phyloP scores from a whole-genome alignment of 2,329 filamentous ascomycete genomes.

The Periconia sp. region DNA sequence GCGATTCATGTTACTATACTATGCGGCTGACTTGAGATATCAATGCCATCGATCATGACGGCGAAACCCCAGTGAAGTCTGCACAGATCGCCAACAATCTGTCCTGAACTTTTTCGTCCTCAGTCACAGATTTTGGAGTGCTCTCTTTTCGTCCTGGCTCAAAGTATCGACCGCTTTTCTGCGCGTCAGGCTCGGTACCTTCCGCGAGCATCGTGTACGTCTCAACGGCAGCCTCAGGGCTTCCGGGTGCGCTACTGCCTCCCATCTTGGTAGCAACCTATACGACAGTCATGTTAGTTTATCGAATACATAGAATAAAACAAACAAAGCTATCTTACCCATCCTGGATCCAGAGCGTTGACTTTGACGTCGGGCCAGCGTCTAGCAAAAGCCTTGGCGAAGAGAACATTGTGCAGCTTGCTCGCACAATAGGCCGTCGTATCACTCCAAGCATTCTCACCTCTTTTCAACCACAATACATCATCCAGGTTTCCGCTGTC shows the following conservation, averaged over 20 bases:
- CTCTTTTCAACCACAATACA: conserved; percentile 42
- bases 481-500: conserved; percentile 50
- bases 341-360: conserved; percentile 56
- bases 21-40: background rate
- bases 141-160: conserved; percentile 29
- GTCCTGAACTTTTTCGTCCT: conserved; percentile 49
- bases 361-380: conserved; percentile 49
- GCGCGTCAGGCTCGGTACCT: conserved; percentile 34
- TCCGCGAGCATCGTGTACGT: conserved; percentile 54
- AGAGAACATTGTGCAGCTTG: conserved; percentile 59
- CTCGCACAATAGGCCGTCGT: conserved; percentile 54
- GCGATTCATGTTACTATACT: background rate
- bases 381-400: conserved; percentile 57
- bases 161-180: conserved; percentile 46
- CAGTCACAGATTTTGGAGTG: conserved; percentile 26
- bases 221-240: conserved; percentile 50
- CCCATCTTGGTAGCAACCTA: conserved; percentile 56
- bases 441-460: conserved; percentile 36
- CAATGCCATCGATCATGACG: conserved; percentile 17
- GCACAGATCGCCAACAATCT: conserved; percentile 45
- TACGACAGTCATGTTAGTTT: background rate
- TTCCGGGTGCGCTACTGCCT: conserved; percentile 50
- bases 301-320: background rate
- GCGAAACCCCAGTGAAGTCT: conserved; percentile 37
- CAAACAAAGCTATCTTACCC: conserved; percentile 33